Conservation (phyloP, 2,329 filamentous ascomycete genomes). For the Talaromyces sp. region DNA sequence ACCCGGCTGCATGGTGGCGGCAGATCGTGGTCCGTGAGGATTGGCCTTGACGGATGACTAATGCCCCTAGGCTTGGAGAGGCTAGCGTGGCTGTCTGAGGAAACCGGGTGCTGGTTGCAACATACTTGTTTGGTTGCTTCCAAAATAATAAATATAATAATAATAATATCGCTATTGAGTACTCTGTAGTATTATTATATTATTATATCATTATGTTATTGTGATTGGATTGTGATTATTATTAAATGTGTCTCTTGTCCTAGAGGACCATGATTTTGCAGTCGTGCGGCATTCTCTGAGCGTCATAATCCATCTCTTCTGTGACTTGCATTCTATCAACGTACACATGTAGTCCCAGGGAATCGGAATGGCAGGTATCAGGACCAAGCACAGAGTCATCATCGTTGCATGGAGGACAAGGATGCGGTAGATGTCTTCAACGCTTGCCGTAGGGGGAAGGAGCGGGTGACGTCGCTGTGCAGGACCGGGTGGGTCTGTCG, state of each 20-base stretch:
- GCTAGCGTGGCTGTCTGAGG: not conserved
- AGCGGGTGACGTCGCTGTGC: not conserved
- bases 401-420: not conserved
- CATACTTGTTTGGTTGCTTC: not conserved
- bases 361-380: too few species aligned
- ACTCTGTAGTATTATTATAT: too few species aligned
- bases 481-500: not conserved
- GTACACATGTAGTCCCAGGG: too few species aligned
- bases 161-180: too few species aligned
- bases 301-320: too few species aligned
- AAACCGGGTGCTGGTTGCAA: not conserved
- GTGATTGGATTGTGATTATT: too few species aligned
- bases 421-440: not conserved
- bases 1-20: constrained; percentile 11
- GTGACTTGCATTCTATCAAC: too few species aligned
- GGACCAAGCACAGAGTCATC: not conserved
- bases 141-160: not conserved
- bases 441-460: not conserved
- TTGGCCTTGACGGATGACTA: not conserved
- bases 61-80: not conserved
- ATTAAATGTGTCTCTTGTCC: too few species aligned
- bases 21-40: constrained; percentile 10
- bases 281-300: too few species aligned
- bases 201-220: too few species aligned
- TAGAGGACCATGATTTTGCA: too few species aligned